Base-by-base conservation (phyloP, 1,284 basidiomycete species). In the Sanghuangporus baumii region DNA sequence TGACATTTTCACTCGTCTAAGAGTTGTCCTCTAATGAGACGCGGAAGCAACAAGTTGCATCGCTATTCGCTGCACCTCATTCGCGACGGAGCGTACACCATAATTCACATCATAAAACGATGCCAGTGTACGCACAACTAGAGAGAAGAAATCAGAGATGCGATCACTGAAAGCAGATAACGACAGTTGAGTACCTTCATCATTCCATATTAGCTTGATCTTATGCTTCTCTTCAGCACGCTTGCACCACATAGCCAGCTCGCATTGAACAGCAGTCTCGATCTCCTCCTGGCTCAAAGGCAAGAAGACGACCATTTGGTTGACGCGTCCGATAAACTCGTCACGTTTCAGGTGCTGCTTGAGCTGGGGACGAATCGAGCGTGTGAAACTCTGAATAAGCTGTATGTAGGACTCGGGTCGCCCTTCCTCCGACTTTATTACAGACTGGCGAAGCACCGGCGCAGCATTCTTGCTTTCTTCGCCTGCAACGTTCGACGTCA, bases 261-360 rank as follows among this genome's bases (percentile, higher is more conserved):
- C 58, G 11, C 51, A 34, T n/a, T 56, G 36, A 23, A 63, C 59
- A n/a, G 59, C 62, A 8, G 20, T 23, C 18, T 34, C 37, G n/a
- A 63, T 60, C 20, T 63, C 62, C 34, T 63, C 62, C 41, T 48
- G 16, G 34, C 57, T 59, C 16, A 63, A 50, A n/a, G 62, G 62
- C 31, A 63, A 38, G 58, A 63, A 63, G 9, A 63, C 62, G 23
- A 60, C 57, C 31, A 63, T 55, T 43, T 63, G 57, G 46, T 63
- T 60, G 41, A 63, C 60, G 2, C 62, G 51, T 41, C 62, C 57
- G 31, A 63, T 47, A 20, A 63, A 63, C 36, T 63, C 62, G 40
- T 63, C 62, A n/a, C 62, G 62, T 23, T 56, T 55, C n/a, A 60
- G 46, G 7, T 18, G 6, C 2, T 26, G 31, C 57, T 63, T 63